Conservation (phyloP, 495 filamentous ascomycete genomes). For the Apodospora peruviana region DNA sequence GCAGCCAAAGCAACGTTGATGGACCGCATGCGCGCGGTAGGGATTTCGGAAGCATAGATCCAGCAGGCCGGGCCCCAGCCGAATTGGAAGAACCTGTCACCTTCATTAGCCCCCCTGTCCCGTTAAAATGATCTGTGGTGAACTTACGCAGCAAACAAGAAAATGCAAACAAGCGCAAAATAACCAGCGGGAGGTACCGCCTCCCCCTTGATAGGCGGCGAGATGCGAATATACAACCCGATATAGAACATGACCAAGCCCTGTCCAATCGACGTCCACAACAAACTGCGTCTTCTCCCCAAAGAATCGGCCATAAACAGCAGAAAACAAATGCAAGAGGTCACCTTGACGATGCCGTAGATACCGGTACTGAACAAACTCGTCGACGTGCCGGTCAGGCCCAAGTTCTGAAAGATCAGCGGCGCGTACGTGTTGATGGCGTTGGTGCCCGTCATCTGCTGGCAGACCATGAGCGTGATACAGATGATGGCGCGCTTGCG, state of each 20-base stretch:
- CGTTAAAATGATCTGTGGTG: not conserved
- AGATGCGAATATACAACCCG: constrained; percentile 69
- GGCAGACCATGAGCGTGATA: constrained; percentile 42
- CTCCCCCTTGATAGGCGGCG: constrained; percentile 50
- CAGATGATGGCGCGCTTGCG: constrained; percentile 40
- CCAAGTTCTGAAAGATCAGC: constrained; percentile 44
- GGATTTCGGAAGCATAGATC: constrained; percentile 74
- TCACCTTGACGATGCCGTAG: constrained; percentile 45
- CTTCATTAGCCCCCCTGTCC: not conserved
- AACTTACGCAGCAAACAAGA: constrained; percentile 57
- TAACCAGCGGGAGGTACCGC: constrained; percentile 46
- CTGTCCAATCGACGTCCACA: constrained; percentile 69
- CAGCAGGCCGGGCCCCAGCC: constrained; percentile 77
- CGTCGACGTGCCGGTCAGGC: constrained; percentile 39
- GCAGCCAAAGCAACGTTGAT: constrained; percentile 66
- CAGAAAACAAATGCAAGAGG: constrained; percentile 33
- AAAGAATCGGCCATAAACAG: constrained; percentile 61
- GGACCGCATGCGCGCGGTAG: constrained; percentile 62
- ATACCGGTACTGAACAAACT: constrained; percentile 45
- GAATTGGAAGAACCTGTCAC: constrained; percentile 60
- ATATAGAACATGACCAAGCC: constrained; percentile 73
- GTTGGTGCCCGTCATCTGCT: constrained; percentile 41
- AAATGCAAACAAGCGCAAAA: constrained; percentile 65
- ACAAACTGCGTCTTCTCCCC: constrained; percentile 59
- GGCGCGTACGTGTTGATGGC: constrained; percentile 51